These are phyloP conservation scores for Epithemia pelagica DNA, from an alignment of 108 stramenopile genomes.

Conservation along the genomic window DNA sequence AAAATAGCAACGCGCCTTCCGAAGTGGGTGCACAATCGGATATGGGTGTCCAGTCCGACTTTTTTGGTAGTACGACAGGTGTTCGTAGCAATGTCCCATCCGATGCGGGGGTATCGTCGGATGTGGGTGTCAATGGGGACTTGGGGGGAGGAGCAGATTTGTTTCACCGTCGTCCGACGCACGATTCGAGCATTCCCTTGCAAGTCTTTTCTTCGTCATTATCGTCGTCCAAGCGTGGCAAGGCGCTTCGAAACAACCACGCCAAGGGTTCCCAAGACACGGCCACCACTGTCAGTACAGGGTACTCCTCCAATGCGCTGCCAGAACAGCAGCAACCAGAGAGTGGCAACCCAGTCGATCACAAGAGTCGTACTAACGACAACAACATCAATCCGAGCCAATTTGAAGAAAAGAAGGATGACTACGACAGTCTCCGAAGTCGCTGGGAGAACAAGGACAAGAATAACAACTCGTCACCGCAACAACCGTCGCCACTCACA, in stretches of 20 bases:
- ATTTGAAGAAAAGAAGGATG: not conserved
- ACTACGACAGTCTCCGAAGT: not conserved
- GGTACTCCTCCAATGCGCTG: not conserved
- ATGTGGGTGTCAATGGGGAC: not conserved
- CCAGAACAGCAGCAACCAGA: not conserved
- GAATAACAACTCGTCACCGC: not conserved
- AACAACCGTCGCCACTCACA: not conserved
- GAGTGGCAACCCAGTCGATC: too few relatives aligned
- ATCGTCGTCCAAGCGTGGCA: too few relatives aligned
- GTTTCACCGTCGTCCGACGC: not conserved
- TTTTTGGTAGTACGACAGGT: slow-evolving; percentile 1
- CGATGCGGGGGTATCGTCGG: slow-evolving; percentile 5
- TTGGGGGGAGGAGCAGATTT: not conserved
- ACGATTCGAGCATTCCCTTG: not conserved
- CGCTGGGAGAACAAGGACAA: not conserved
- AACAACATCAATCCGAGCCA: too few relatives aligned
- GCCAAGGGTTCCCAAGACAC: not conserved
- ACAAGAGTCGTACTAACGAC: too few relatives aligned
- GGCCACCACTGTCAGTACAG: not conserved
- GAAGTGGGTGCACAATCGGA: slow-evolving; percentile 4
- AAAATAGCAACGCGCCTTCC: not conserved
- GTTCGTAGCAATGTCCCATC: slow-evolving; percentile 2
- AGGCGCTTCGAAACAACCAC: not conserved
- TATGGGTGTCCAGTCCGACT: slow-evolving; percentile 1
- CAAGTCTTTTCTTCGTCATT: not conserved